A percentile compares a stretch with the other conserved stretches of the same genome.
phyloP scores from a whole-genome alignment of 2,329 filamentous ascomycete species.

The Botrytis paeoniae region DNA sequence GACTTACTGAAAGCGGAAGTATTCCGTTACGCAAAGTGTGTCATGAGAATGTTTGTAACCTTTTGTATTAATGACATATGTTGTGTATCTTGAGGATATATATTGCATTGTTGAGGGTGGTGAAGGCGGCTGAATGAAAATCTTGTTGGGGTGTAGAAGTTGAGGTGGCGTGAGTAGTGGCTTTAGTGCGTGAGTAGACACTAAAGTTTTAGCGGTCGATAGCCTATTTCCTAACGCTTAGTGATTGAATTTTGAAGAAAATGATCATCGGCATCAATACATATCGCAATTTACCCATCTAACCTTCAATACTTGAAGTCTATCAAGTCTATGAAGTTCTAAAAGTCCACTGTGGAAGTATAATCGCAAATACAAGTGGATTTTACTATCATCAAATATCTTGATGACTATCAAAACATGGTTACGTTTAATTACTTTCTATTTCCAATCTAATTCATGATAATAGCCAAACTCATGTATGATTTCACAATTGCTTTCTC shows the following conservation, averaged over 20 bases:
- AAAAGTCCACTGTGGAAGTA: background rate
- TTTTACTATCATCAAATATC: background rate
- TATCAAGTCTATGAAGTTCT: background rate
- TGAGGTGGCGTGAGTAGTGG: background rate
- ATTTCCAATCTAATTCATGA: background rate
- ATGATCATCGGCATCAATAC: background rate
- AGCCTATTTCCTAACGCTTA: background rate
- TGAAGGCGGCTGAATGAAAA: background rate
- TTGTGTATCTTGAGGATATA: background rate
- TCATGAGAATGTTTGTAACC: background rate
- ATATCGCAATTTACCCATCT: background rate
- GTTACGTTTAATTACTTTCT: background rate
- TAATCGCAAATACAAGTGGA: background rate
- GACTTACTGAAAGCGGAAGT: background rate
- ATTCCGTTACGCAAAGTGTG: background rate
- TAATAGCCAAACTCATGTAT: background rate
- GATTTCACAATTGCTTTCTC: background rate
- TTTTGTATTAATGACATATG: background rate
- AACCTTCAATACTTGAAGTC: background rate
- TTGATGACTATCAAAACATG: background rate
- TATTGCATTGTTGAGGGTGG: background rate
- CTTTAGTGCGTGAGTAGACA: background rate
- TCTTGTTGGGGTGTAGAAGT: background rate
- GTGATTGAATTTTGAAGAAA: background rate
- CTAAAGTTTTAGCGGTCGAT: background rate